phyloP scores from a whole-genome alignment of 768 basidiomycete genomes.

The Suillus brevipes region DNA sequence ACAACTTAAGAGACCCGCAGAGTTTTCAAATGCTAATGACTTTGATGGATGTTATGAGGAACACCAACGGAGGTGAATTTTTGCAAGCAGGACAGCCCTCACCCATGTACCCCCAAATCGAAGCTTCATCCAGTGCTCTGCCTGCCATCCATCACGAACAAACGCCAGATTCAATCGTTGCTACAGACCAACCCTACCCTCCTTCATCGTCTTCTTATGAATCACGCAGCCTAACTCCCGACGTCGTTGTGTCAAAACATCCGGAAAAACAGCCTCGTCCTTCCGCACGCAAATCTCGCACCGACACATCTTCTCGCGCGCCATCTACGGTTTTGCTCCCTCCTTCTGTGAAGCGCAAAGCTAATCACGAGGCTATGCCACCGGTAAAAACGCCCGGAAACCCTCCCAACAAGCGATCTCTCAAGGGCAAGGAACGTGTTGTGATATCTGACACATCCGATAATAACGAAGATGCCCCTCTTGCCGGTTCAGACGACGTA shows the following conservation, averaged over 20 bases:
- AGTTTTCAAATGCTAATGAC: conserved; percentile 9
- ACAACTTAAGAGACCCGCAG: conserved; percentile 1
- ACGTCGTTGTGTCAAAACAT: neutral
- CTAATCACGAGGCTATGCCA: neutral
- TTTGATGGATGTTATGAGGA: conserved; percentile 14
- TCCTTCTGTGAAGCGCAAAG: conserved; percentile 25
- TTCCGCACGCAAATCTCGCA: conserved; percentile 9
- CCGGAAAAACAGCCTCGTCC: conserved; percentile 1
- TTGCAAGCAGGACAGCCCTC: conserved; percentile 2
- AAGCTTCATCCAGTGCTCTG: conserved; percentile 2
- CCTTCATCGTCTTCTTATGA: conserved; percentile 6
- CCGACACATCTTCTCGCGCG: conserved; percentile 5
- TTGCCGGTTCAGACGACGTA: conserved; percentile 7
- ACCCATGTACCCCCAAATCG: conserved; percentile 7
- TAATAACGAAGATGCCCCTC: conserved; percentile 18
- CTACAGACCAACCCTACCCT: conserved; percentile 1
- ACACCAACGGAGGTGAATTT: conserved; percentile 10
- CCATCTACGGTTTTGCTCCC: conserved; percentile 11
- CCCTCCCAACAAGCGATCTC: conserved; percentile 20
- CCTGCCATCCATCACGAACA: neutral
- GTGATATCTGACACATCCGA: conserved; percentile 18
- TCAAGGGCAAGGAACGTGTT: conserved; percentile 32
- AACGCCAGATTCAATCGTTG: neutral
- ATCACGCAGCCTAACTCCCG: neutral
- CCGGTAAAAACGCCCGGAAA: conserved; percentile 18